Evolutionary conservation across 805 yeast genomes (phyloP).

Genomic region (Yarrowia phangngaensis): DNA sequence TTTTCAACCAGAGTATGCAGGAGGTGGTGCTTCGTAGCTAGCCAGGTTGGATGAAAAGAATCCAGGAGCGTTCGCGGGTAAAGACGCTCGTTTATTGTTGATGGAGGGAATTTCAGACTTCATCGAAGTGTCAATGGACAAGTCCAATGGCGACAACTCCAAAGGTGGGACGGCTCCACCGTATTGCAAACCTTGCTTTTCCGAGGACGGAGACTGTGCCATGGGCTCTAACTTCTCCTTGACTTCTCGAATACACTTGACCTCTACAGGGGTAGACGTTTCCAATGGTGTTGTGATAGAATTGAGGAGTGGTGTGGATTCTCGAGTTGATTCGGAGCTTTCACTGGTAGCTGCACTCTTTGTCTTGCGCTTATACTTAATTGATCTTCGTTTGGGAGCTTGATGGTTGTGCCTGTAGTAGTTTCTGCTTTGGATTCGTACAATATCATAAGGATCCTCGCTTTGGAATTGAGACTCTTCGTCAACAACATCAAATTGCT

Average conservation of each 20-base stretch:
- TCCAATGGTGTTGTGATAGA: conserved; percentile 2
- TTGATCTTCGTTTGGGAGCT: conserved; percentile 46
- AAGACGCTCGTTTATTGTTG: no score
- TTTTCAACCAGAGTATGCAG: conserved; percentile 14
- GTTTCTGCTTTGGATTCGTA: conserved; percentile 36
- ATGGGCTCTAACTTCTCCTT: conserved; percentile 6
- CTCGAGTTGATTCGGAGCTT: background rate
- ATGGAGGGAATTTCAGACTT: no score
- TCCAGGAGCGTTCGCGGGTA: conserved; percentile 12
- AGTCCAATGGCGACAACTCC: background rate
- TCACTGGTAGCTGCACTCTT: background rate
- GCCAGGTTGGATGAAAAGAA: conserved; percentile 25
- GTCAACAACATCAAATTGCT: conserved; percentile 34
- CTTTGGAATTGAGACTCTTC: conserved; percentile 37
- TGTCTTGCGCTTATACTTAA: conserved; percentile 34
- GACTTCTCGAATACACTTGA: conserved; percentile 11
- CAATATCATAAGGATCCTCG: conserved; percentile 38
- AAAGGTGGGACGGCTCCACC: conserved; percentile 9
- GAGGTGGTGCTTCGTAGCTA: conserved; percentile 19
- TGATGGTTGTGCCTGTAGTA: conserved; percentile 35
- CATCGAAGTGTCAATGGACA: conserved; percentile 17
- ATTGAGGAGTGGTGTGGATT: background rate
- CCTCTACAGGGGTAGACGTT: conserved; percentile 6
- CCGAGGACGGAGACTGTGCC: background rate
- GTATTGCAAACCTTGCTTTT: background rate